Base-by-base conservation (phyloP, 2,329 filamentous ascomycete species). In the Hymenoscyphus repandus region DNA sequence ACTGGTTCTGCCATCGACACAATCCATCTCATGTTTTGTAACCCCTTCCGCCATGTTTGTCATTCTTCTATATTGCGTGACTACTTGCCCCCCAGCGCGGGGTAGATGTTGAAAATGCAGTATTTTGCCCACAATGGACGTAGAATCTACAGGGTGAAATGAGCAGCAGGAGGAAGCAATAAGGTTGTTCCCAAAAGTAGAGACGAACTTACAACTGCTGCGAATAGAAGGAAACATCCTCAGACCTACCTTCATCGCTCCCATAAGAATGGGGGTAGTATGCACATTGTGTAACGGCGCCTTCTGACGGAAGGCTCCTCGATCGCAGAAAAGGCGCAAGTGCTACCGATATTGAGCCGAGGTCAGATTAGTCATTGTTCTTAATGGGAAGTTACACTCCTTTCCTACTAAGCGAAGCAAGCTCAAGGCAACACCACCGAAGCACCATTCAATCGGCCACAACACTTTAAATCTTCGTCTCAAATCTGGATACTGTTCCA, bases 21-120 rank as follows among this genome's bases (percentile, higher is more conserved):
- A 50, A 37, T 43, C 42, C 13, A 50, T 9, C 5, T 55, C 54
- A 27, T 49, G 30, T 15, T 45, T 27, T 33, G 45, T 22, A 15
- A 27, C 33, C 38, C 27, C 31, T 15, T 86, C 61, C 83, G 83
- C 2, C 75, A 83, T 50, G 82, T 86, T 2, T 86, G 86, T n/a
- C 5, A 36, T 36, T 11, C 22, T 36, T n/a, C 31, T 30, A 20
- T 34, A 45, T 45, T 32, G 41, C 13, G 22, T 5, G 34, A 37
- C 4, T 37, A 37, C 3, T 7, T 15, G 22, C 13, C 17, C 10
- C 5, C 7, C 32, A 37, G 12, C 34, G 34, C 34, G 12, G 13
- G 34, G 34, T 13, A 27, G 22, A 4, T 27, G 22, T 27, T 7
- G 22, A 27, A 27, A 27, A 27, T 27, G 22, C 7, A 7, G 22